Base-by-base conservation (phyloP, 75 land plant genomes). In the Sequoia sempervirens region DNA sequence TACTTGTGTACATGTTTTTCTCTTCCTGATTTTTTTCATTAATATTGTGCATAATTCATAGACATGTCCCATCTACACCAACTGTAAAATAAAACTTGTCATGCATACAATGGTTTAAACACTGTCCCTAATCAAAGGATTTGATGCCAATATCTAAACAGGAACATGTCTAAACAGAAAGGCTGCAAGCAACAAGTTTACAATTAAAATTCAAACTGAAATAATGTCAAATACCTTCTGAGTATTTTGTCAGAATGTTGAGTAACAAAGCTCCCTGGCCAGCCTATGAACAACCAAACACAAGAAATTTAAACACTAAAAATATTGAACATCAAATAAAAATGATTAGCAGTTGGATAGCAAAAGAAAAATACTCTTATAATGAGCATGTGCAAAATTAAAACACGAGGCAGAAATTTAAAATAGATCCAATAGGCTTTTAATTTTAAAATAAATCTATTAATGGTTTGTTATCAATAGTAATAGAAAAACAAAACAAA, bases 221-320 rank as follows among this genome's bases (percentile, higher is more conserved):
- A 78, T 18, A 40, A 43, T 43, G 32, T 78, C 11, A 82, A 81
- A 5, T 87, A 97, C 99, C 94, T 83, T 96, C 94, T 10, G 89
- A 89, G 78, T 95, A 97, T 82, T 95, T 97, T 84, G 96, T 91
- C 80, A 95, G 93, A 89, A 95, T 92, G 85, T 89, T 90, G 34
- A 97, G 87, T 69, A 97, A 84, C 54, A 96, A 88, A 84, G 92
- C 94, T 68, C 98, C 98, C 85, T 97, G 96, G 46, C 93, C 93
- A 86, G 92, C 92, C 99, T 97, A 88, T 80, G 66, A 32, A 56
- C 73, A 10, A 38, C 45, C 47, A 84, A 84, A 56, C 80, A 79
- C 12, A 64, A 74, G 14, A 9, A 13, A 87, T 40, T 79, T 54
- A 36, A 53, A 84, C 20, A 32, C 28, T 32, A 32, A 30, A 80